Base-by-base conservation (phyloP, 2,329 filamentous ascomycete genomes). In the Lasiodiplodia gonubiensis region DNA sequence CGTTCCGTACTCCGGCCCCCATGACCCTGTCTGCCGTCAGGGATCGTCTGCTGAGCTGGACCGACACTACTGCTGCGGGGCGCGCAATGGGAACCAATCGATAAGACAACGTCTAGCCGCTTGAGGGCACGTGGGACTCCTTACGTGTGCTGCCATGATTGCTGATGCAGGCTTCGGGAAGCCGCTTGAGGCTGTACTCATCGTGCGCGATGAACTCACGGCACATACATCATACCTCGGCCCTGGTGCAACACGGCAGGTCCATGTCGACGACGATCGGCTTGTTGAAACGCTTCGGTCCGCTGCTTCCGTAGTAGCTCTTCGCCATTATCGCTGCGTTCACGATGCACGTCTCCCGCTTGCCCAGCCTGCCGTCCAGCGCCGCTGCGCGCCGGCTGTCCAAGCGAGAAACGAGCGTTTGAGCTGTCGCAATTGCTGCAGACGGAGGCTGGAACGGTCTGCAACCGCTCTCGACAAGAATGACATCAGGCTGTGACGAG, bases 231-330 rank as follows among this genome's bases (percentile, higher is more conserved):
- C 35, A 53, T 39, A 16, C 30, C 54, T 30, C 30, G 52, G 39
- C 14, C 14, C 30, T 55, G 39, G 64, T 57, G 27, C 52, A 10
- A 48, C 46, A 21, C 18, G 59, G 89, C 69, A 95, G 80, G 70
- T 93, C 88, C 35, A 96, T 74, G 75, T 97, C 92, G 14, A 97
- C 88, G n/a, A 96, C 89, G 71, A 96, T 90, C 23, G 92, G 90
- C 75, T 93, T 92, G 78, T 94, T 89, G 78, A 91, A 88, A 69
- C 79, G 83, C 76, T 89, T 91, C 18, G 87, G 87, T 1, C 79
- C 82, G 39, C 72, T 72, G 23, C 68, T 67, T 14, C 75, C 73
- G 79, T 87, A 46, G 42, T 46, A 89, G 69, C 86, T 89, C 25
- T 84, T 88, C 52, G 88, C 88, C 83, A 91, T 86, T 69, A 94